Evolutionary conservation across 2,329 filamentous ascomycete genomes (phyloP), one percentile per base, ranked within the genome.

Genomic region (Colletotrichum truncatum): DNA sequence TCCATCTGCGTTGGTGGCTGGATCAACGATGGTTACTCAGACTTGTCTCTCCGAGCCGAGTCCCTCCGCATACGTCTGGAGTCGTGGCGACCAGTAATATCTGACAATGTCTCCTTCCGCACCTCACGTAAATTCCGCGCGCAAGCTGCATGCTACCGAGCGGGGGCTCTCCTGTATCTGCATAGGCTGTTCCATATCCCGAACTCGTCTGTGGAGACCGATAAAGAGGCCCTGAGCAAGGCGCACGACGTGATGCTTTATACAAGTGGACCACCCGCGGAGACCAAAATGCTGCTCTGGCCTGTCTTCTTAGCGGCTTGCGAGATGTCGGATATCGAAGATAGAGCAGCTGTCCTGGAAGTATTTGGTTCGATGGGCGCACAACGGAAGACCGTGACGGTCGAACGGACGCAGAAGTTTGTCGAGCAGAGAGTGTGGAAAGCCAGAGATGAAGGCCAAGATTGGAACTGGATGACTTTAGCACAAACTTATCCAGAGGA

Each of bases 391-490:
- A 76, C 72, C 2, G 70, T 69, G 3, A 76, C 73, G 5, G 66
- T 70, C 7, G 52, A 73, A 30, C 65, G 71, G 23, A 74, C 73
- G 30, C 68, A 63, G 25, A 38, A 32, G 6, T 76, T 76, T 23
- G 69, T 72, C 26, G 54, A 71, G 26, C 58, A 73, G 36, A 63
- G 71, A 51, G 72, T 76, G 10, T 76, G 73, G 74, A 53, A 64
- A 12, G 73, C 72, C 4, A 70, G 71, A 28, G 72, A 76, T 51
- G 54, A 45, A 3, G 71, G 70, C 1, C 34, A 48, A 11, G 67
- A 70, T 11, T 76, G 73, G 73, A 72, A 72, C 41, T 76, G 74
- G 74, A 75, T 74, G 73, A 38, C 67, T 21, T 25, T 75, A 39
- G 70, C 69, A 25, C 64, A 68, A 32, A 48, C 67, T 51, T 74